These are phyloP conservation scores for Kwoniella botswanensis DNA, from an alignment of 768 basidiomycete species.

Conservation along the genomic window DNA sequence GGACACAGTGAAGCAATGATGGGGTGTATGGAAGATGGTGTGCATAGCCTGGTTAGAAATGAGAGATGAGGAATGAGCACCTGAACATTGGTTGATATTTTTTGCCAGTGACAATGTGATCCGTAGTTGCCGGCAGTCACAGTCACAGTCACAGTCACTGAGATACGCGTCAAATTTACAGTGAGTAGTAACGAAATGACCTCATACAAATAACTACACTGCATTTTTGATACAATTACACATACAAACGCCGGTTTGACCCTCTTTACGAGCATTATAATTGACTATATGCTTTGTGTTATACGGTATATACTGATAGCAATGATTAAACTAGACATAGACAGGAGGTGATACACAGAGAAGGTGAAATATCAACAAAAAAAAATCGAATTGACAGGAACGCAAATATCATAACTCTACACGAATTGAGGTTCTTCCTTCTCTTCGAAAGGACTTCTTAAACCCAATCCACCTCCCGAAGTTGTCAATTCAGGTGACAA, in stretches of 20 bases:
- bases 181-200: background rate
- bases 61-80: too few species aligned
- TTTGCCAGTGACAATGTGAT: too few species aligned
- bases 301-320: slow-evolving; percentile 2
- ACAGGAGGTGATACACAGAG: background rate
- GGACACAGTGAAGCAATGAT: too few species aligned
- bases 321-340: background rate
- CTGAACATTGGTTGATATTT: too few species aligned
- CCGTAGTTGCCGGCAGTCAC: background rate
- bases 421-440: slow-evolving; percentile 26
- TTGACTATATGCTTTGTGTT: background rate
- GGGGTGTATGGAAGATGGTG: too few species aligned
- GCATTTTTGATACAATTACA: background rate
- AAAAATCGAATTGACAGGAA: background rate
- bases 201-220: background rate
- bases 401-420: background rate
- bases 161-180: too few species aligned
- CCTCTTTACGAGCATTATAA: background rate
- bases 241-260: background rate
- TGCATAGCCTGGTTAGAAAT: too few species aligned
- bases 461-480: slow-evolving; percentile 12
- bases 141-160: too few species aligned
- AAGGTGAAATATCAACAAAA: background rate
- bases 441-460: slow-evolving; percentile 47
- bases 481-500: background rate